Evolutionary conservation across 2,329 filamentous ascomycete species (phyloP).

Genomic region (Colletotrichum nymphaeae): DNA sequence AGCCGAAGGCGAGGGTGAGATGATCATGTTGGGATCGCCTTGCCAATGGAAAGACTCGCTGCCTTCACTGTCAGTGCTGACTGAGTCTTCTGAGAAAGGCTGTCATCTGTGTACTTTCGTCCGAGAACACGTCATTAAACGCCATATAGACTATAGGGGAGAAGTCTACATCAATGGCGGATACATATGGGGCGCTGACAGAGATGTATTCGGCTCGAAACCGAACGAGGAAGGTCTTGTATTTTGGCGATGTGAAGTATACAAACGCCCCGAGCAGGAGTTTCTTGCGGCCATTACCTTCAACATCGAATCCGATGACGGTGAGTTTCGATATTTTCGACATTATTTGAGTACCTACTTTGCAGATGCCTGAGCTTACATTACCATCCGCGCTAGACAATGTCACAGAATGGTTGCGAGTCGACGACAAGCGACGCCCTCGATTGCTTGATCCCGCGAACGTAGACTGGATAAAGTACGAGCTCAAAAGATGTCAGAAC

Average conservation of each 20-base stretch:
- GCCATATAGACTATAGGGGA: background rate
- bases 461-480: background rate
- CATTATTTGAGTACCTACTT: too few relatives aligned
- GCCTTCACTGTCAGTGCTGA: background rate
- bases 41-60: background rate
- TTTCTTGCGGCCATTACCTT: background rate
- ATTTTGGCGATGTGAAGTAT: constrained; percentile 12
- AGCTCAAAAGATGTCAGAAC: background rate
- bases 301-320: background rate
- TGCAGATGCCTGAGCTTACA: too few relatives aligned
- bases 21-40: background rate
- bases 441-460: background rate
- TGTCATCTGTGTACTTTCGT: background rate
- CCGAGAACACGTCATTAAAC: background rate
- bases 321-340: background rate
- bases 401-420: background rate
- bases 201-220: background rate
- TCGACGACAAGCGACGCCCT: background rate
- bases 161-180: background rate
- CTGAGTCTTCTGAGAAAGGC: background rate
- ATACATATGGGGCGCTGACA: background rate
- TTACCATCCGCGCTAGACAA: background rate
- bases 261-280: background rate
- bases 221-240: background rate
- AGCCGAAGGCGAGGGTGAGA: background rate